Evolutionary conservation across 164 flowering plant species (phyloP).

Genomic region (Tinospora cordifolia): DNA sequence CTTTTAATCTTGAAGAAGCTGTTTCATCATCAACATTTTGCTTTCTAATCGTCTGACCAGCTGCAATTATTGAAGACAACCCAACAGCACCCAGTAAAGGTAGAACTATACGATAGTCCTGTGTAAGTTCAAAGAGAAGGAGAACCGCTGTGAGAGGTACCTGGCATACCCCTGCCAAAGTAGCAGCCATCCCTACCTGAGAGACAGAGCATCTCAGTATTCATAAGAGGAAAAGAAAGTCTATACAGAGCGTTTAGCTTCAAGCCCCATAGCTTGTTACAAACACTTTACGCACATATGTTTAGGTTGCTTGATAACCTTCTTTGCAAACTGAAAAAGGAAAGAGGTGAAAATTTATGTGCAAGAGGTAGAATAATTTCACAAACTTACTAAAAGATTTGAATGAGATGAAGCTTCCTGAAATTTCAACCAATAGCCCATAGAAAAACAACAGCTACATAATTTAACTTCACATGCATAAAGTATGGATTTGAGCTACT

Average conservation of each 20-base stretch:
- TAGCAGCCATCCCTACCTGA: conserved; percentile 99
- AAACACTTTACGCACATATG: neutral
- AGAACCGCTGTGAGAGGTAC: conserved; percentile 90
- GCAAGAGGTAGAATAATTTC: too few relatives aligned
- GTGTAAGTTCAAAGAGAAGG: conserved; percentile 86
- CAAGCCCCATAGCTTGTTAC: neutral
- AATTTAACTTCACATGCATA: too few relatives aligned
- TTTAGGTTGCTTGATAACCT: neutral
- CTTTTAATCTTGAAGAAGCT: conserved; percentile 14
- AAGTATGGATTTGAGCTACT: too few relatives aligned
- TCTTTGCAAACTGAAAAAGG: neutral
- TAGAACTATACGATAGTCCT: conserved; percentile 82
- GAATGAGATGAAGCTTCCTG: neutral
- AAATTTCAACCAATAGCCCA: neutral
- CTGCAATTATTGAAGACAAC: conserved; percentile 75
- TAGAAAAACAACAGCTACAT: too few relatives aligned
- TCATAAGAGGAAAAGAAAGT: neutral
- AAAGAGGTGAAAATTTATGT: neutral
- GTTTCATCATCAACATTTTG: conserved; percentile 21
- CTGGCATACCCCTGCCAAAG: conserved; percentile 94
- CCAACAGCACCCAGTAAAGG: conserved; percentile 96
- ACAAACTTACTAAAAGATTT: neutral
- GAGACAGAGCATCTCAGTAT: neutral
- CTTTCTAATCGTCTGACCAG: conserved; percentile 47
- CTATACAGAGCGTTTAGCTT: neutral